Conservation (phyloP, 768 basidiomycete genomes). For the Hemileccinum impolitum region DNA sequence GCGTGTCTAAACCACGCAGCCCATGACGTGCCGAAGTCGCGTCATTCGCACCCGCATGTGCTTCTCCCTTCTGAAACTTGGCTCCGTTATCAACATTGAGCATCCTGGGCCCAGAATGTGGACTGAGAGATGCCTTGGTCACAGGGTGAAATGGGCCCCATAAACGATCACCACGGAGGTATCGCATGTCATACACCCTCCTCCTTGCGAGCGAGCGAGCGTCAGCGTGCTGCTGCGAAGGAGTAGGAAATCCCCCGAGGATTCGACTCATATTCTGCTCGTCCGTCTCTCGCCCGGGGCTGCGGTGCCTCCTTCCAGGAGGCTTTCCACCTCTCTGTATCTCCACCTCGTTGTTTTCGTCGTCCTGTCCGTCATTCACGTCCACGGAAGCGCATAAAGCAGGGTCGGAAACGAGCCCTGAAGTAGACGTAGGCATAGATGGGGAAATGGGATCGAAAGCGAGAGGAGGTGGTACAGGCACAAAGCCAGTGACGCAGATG, state of each 20-base stretch:
- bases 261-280: not conserved
- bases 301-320: not conserved
- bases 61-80: not conserved
- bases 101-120: not conserved
- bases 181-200: constrained; percentile 32
- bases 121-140: constrained; percentile 1
- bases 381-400: not conserved
- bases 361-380: not conserved
- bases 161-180: constrained; percentile 24
- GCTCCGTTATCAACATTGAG: not conserved
- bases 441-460: not conserved
- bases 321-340: not conserved
- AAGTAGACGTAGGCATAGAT: not conserved
- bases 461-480: constrained; percentile 25
- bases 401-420: not conserved
- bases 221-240: constrained; percentile 17
- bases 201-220: constrained; percentile 28
- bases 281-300: not conserved
- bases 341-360: not conserved
- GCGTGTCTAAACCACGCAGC: constrained; percentile 3
- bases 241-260: constrained; percentile 8
- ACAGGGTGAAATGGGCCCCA: constrained; percentile 30
- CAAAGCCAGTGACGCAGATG: constrained; percentile 44
- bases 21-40: not conserved
- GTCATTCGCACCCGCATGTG: not conserved